Conservation (phyloP, 805 yeast species). For the Metschnikowia reukaufii region DNA sequence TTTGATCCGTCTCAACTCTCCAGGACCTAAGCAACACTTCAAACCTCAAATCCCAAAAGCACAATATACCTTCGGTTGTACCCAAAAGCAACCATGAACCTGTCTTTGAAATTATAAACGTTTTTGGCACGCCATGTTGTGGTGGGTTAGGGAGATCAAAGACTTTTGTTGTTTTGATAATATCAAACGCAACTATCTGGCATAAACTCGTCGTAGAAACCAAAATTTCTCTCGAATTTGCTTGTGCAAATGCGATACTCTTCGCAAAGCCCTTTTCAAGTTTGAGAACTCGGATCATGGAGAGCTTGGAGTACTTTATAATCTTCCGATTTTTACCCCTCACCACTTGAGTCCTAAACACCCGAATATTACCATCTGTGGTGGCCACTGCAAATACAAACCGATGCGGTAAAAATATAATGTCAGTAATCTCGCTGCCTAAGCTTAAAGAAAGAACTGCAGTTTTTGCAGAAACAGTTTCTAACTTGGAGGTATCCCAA, state of each 20-base stretch:
- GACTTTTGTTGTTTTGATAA: slow-evolving; percentile 51
- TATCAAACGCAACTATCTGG: slow-evolving; percentile 53
- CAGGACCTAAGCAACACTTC: slow-evolving; percentile 58
- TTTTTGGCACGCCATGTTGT: slow-evolving; percentile 63
- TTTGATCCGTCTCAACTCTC: slow-evolving; percentile 47
- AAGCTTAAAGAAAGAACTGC: slow-evolving; percentile 39
- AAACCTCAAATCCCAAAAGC: slow-evolving; percentile 82
- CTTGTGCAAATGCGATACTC: slow-evolving; percentile 41
- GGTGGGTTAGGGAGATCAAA: slow-evolving; percentile 52
- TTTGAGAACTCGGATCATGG: slow-evolving; percentile 17
- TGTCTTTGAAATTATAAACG: slow-evolving; percentile 55
- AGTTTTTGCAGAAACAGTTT: slow-evolving; percentile 55
- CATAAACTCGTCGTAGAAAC: slow-evolving; percentile 54
- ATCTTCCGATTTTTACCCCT: slow-evolving; percentile 36
- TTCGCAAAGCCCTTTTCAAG: slow-evolving; percentile 42
- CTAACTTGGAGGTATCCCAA: slow-evolving; percentile 74
- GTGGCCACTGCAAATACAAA: slow-evolving; percentile 61
- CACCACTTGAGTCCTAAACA: slow-evolving; percentile 36
- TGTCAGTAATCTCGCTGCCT: slow-evolving; percentile 48
- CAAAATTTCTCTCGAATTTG: slow-evolving; percentile 43
- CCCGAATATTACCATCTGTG: slow-evolving; percentile 43
- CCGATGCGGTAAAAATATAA: slow-evolving; percentile 53
- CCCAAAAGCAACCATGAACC: slow-evolving; percentile 72
- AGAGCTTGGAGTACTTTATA: slow-evolving; percentile 25
- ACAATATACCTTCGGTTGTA: slow-evolving; percentile 69